Percentiles rank a stretch among this genome's conserved stretches.
Evolutionary conservation across 1,284 basidiomycete species (phyloP).

Genomic region (Melampsora abietis-canadensis): DNA sequence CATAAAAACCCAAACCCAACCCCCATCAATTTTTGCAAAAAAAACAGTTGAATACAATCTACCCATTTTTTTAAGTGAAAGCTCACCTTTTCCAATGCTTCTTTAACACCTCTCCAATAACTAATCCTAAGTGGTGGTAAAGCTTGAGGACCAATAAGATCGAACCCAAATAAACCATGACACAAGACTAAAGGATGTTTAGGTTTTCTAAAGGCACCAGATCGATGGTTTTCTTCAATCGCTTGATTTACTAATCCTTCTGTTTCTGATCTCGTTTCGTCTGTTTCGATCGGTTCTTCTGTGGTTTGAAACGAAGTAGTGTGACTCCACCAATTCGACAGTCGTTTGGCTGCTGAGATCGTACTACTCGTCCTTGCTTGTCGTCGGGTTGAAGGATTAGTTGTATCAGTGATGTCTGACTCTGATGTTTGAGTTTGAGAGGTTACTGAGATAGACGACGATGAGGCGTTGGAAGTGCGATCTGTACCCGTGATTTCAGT

Average conservation of each 20-base stretch:
- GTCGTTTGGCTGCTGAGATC: not conserved
- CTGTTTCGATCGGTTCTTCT: not conserved
- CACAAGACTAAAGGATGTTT: slow-evolving; percentile 84
- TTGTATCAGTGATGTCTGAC: not conserved
- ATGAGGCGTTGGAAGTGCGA: not conserved
- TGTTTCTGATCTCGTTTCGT: not conserved
- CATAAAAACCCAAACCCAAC: not conserved
- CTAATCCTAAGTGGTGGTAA: slow-evolving; percentile 77
- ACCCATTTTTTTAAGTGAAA: too few species aligned
- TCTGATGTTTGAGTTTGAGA: not conserved
- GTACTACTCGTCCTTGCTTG: not conserved
- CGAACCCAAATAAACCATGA: slow-evolving; percentile 76
- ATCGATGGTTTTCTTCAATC: slow-evolving; percentile 7
- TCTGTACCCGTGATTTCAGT: too few species aligned
- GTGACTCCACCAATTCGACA: not conserved
- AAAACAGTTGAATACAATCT: too few species aligned
- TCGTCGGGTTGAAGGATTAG: not conserved
- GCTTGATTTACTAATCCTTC: slow-evolving; percentile 1
- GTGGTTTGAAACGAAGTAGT: not conserved
- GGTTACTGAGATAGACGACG: not conserved
- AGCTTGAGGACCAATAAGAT: slow-evolving; percentile 54
- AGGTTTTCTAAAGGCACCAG: slow-evolving; percentile 64
- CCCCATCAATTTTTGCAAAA: too few species aligned
- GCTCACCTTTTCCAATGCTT: slow-evolving; percentile 73
- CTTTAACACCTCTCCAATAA: slow-evolving; percentile 91